These are phyloP conservation scores for Angomonas ambiguus DNA, from an alignment of 208 protist species.

Conservation along the genomic window DNA sequence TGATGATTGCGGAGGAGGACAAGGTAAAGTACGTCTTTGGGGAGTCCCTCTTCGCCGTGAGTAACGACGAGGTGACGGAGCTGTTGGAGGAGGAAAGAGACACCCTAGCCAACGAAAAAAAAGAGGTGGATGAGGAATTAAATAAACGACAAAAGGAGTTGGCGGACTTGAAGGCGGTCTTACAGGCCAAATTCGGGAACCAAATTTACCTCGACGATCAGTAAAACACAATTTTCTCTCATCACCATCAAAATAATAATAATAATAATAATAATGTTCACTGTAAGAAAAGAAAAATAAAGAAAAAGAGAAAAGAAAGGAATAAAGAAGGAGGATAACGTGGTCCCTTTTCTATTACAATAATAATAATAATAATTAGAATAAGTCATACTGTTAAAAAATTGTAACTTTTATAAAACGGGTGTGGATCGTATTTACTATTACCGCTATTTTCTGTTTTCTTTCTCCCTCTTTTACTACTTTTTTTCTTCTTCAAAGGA, in stretches of 20 bases:
- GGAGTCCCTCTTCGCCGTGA: constrained; percentile 77
- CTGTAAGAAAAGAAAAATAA: no score
- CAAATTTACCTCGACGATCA: constrained; percentile 90
- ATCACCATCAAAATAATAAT: no score
- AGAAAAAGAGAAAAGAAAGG: background rate
- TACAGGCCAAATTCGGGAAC: constrained; percentile 87
- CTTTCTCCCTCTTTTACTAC: no score
- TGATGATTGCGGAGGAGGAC: constrained; percentile 44
- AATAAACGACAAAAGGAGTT: constrained; percentile 39
- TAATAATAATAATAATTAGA: background rate
- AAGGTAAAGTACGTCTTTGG: constrained; percentile 85
- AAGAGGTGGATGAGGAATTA: constrained; percentile 45
- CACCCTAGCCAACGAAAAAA: constrained; percentile 42
- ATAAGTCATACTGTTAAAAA: background rate
- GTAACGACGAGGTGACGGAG: constrained; percentile 49
- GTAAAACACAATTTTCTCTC: constrained; percentile 17
- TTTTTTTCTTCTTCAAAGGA: no score
- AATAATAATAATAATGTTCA: no score
- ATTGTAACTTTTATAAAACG: no score
- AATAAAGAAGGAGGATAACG: background rate
- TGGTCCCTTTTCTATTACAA: background rate
- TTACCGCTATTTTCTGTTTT: constrained; percentile 1
- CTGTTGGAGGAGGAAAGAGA: constrained; percentile 62
- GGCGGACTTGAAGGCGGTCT: constrained; percentile 74
- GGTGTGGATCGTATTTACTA: no score